These are phyloP conservation scores for Amoeboaphelidium protococcarum DNA, from an alignment of 371 early-diverging fungal species.

Conservation along the genomic window DNA sequence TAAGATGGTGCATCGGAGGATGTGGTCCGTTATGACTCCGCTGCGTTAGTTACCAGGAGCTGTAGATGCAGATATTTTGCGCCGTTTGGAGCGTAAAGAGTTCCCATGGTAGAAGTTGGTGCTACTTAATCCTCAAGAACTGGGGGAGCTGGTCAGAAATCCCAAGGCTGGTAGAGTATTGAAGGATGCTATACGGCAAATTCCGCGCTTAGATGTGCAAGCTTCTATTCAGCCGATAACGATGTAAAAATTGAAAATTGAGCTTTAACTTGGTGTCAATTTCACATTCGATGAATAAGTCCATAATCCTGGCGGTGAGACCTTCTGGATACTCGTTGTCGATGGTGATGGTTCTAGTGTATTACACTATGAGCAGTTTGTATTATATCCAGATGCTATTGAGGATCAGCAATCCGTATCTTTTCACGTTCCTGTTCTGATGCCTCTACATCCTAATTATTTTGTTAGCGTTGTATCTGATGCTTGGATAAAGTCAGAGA, in stretches of 20 bases:
- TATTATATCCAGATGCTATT: constrained; percentile 34
- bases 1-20: constrained; percentile 58
- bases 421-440: constrained; percentile 79
- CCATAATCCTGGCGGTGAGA: constrained; percentile 38
- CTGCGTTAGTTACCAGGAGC: too few species aligned
- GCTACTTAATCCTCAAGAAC: constrained; percentile 62
- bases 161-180: constrained; percentile 65
- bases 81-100: constrained; percentile 69
- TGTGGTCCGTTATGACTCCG: constrained; percentile 90
- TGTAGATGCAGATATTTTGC: constrained; percentile 66
- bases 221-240: constrained; percentile 82
- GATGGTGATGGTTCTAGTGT: constrained; percentile 74
- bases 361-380: constrained; percentile 58
- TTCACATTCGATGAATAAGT: constrained; percentile 44
- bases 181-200: constrained; percentile 60
- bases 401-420: constrained; percentile 21
- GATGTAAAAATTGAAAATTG: constrained; percentile 56
- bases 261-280: constrained; percentile 70
- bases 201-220: constrained; percentile 64
- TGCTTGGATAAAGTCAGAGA: constrained; percentile 76
- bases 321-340: constrained; percentile 79
- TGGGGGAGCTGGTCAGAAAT: constrained; percentile 67
- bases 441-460: constrained; percentile 84
- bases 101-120: constrained; percentile 78
- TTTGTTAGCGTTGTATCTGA: constrained; percentile 73